Evolutionary conservation across 331 rosid genomes (phyloP).

Genomic region (Dryas integrifolia): DNA sequence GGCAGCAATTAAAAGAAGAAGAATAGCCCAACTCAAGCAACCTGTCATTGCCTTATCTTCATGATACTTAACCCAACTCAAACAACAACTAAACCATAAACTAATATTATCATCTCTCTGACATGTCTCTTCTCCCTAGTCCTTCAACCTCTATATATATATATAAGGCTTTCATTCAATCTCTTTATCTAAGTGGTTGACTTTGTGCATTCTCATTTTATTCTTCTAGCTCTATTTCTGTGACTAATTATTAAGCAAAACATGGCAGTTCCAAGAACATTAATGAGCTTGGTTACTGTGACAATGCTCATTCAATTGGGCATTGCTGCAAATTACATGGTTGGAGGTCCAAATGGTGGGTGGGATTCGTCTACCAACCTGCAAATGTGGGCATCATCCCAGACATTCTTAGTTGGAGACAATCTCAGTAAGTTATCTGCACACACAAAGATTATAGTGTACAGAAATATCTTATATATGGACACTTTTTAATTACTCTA

Average conservation of each 20-base stretch:
- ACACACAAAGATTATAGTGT: neutral
- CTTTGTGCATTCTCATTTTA: conserved; percentile 6
- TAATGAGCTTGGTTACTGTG: conserved; percentile 31
- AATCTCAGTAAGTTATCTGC: conserved; percentile 52
- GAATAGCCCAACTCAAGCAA: conserved; percentile 7
- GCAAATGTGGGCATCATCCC: conserved; percentile 60
- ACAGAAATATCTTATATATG: neutral
- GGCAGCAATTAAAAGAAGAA: neutral
- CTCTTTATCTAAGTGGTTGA: neutral
- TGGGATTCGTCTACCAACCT: conserved; percentile 59
- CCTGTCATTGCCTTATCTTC: conserved; percentile 23
- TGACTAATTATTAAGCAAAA: neutral
- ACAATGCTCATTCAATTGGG: conserved; percentile 44
- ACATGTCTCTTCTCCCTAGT: neutral
- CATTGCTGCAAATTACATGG: conserved; percentile 51
- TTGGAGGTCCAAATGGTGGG: conserved; percentile 69
- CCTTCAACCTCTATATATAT: conserved; percentile 10
- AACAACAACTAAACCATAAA: conserved; percentile 34
- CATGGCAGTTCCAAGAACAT: conserved; percentile 44
- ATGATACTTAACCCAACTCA: conserved; percentile 46
- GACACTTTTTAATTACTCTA: neutral
- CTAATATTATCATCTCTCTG: conserved; percentile 5
- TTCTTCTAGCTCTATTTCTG: neutral
- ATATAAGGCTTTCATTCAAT: too few species aligned
- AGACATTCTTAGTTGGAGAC: conserved; percentile 58